phyloP scores from a whole-genome alignment of 1,139 yeast genomes.

The Geotrichum aggregatum region DNA sequence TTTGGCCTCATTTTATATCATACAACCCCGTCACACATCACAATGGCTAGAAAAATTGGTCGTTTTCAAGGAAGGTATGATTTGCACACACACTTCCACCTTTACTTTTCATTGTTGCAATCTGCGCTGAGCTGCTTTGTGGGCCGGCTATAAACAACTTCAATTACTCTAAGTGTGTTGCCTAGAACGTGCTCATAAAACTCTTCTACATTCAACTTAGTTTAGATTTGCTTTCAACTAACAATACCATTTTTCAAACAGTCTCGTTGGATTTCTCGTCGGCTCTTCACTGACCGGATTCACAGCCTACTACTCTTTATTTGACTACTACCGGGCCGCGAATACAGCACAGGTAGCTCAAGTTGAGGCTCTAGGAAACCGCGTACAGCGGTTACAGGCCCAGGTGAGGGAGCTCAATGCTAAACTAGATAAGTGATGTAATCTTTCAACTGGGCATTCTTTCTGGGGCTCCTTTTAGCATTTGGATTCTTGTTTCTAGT shows the following conservation, averaged over 20 bases:
- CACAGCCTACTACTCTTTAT: slow-evolving; percentile 69
- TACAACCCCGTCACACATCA: too few species aligned
- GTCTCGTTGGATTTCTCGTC: slow-evolving; percentile 67
- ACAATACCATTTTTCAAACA: slow-evolving; percentile 28
- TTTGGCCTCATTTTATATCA: too few species aligned
- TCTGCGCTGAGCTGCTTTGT: too few species aligned
- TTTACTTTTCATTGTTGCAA: too few species aligned
- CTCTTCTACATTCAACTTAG: too few species aligned
- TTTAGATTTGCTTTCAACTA: neutral
- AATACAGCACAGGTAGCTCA: slow-evolving; percentile 72
- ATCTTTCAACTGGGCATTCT: neutral
- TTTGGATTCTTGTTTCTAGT: neutral
- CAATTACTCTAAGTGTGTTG: too few species aligned
- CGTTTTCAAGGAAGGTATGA: slow-evolving; percentile 1
- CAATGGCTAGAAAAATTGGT: slow-evolving; percentile 2
- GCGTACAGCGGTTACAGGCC: slow-evolving; percentile 63
- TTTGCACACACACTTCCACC: too few species aligned
- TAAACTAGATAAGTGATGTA: slow-evolving; percentile 22
- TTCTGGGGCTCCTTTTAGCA: neutral
- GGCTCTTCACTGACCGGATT: slow-evolving; percentile 74
- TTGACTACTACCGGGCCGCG: slow-evolving; percentile 72
- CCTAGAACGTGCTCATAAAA: neutral
- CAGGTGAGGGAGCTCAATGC: slow-evolving; percentile 37
- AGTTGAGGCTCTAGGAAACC: slow-evolving; percentile 62
- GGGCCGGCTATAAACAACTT: too few species aligned